Conservation (phyloP, 495 filamentous ascomycete species). For the Mytilinidion resinicola region DNA sequence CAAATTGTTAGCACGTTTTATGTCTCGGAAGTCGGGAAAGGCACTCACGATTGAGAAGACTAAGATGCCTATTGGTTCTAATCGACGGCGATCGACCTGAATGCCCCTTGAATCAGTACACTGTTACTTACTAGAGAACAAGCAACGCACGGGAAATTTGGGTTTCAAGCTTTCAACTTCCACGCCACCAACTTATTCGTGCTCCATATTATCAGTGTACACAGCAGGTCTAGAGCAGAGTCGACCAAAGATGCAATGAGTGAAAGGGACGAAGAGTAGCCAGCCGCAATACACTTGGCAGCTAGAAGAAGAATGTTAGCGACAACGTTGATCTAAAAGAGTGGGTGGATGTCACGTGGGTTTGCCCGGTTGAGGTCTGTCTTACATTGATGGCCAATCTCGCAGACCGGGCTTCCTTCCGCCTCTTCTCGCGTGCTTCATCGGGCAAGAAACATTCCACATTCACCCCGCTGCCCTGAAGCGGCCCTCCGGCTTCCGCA, state of each 20-base stretch:
- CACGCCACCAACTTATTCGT: slow-evolving; percentile 43
- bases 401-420: slow-evolving; percentile 35
- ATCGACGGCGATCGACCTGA: slow-evolving; percentile 39
- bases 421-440: slow-evolving; percentile 42
- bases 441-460: slow-evolving; percentile 44
- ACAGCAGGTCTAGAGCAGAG: slow-evolving; percentile 45
- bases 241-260: slow-evolving; percentile 44
- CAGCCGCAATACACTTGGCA: slow-evolving; percentile 38
- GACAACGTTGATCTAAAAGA: slow-evolving; percentile 38
- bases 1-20: too few relatives aligned
- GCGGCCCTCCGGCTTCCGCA: slow-evolving; percentile 37
- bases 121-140: too few relatives aligned
- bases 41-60: slow-evolving; percentile 32
- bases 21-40: too few relatives aligned
- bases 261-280: slow-evolving; percentile 42
- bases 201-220: slow-evolving; percentile 44
- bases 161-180: slow-evolving; percentile 37
- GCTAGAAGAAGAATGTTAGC: slow-evolving; percentile 43
- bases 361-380: not conserved
- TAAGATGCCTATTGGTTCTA: slow-evolving; percentile 40
- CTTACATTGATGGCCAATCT: slow-evolving; percentile 49
- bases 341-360: not conserved
- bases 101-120: too few relatives aligned
- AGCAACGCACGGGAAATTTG: slow-evolving; percentile 34
- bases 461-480: slow-evolving; percentile 37